phyloP scores from a whole-genome alignment of 352 stramenopile species.

The Phytophthora pistaciae region DNA sequence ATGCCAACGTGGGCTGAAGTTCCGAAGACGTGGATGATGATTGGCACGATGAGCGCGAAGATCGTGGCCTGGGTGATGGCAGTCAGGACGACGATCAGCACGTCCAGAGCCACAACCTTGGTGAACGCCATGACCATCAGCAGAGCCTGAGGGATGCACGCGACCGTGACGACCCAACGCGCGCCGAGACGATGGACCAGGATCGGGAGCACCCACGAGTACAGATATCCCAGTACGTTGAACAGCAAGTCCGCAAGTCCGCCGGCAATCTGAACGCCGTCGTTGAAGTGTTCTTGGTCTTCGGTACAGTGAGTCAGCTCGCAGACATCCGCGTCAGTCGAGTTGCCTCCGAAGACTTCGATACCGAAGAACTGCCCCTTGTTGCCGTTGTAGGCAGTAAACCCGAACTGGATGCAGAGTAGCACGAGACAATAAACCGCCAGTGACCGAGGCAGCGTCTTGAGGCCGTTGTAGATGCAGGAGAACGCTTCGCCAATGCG shows the following conservation, averaged over 20 bases:
- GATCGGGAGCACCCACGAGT: slow-evolving; percentile 58
- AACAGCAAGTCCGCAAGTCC: slow-evolving; percentile 60
- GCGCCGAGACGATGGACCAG: slow-evolving; percentile 53
- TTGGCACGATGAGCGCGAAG: slow-evolving; percentile 74
- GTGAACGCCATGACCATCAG: slow-evolving; percentile 67
- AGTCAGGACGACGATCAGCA: slow-evolving; percentile 57
- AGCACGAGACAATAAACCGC: slow-evolving; percentile 64
- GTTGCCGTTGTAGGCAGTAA: slow-evolving; percentile 70
- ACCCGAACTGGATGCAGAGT: slow-evolving; percentile 64
- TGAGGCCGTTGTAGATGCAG: slow-evolving; percentile 57
- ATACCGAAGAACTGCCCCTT: slow-evolving; percentile 76
- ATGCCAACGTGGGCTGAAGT: slow-evolving; percentile 64
- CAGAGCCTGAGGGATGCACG: slow-evolving; percentile 56
- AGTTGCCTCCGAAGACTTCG: slow-evolving; percentile 59
- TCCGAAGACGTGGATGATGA: slow-evolving; percentile 76
- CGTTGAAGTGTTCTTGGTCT: slow-evolving; percentile 55
- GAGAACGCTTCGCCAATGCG: slow-evolving; percentile 49
- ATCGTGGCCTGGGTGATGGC: slow-evolving; percentile 64
- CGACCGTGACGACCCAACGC: slow-evolving; percentile 49
- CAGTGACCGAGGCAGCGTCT: slow-evolving; percentile 47
- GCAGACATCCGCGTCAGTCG: slow-evolving; percentile 56
- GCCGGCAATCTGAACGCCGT: slow-evolving; percentile 63
- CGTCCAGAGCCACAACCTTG: slow-evolving; percentile 48
- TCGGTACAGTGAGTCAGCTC: slow-evolving; percentile 31
- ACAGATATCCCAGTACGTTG: slow-evolving; percentile 60